These are phyloP conservation scores for Colletotrichum salicis DNA, from an alignment of 2,329 filamentous ascomycete species.

Conservation along the genomic window DNA sequence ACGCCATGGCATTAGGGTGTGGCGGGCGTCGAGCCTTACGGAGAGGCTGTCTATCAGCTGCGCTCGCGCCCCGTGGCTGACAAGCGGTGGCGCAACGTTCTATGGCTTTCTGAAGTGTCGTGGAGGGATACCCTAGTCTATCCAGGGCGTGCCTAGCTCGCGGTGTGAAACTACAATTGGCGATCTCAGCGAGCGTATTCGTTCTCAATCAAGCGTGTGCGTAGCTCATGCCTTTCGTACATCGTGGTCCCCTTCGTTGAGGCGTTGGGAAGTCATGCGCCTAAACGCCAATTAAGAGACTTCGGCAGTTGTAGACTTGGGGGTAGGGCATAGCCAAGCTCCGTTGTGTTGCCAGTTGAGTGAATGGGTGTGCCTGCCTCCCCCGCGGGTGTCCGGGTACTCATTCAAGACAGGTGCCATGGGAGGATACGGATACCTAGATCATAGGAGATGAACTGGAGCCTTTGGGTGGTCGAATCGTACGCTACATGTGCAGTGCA, in stretches of 20 bases:
- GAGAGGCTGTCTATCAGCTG: background rate
- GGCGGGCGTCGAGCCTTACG: background rate
- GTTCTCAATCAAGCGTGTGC: background rate
- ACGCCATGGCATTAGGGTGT: background rate
- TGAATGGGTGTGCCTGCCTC: background rate
- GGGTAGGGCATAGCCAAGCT: background rate
- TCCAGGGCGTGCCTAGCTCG: background rate
- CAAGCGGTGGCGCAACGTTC: conserved; percentile 4
- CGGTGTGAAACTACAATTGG: background rate
- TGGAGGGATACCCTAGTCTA: background rate
- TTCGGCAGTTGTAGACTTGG: conserved; percentile 21
- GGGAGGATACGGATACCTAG: background rate
- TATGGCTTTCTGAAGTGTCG: background rate
- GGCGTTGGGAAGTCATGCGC: background rate
- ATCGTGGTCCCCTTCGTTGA: too few relatives aligned
- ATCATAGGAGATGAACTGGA: conserved; percentile 6
- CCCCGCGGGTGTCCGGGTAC: background rate
- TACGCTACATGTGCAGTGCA: conserved; percentile 14
- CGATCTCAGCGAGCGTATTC: background rate
- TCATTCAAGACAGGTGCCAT: conserved; percentile 4
- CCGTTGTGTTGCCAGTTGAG: conserved; percentile 1
- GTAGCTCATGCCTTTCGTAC: background rate
- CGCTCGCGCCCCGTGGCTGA: background rate
- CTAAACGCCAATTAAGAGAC: background rate
- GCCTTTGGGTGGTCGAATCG: conserved; percentile 20